Percentiles rank a stretch among this genome's conserved stretches.
These are phyloP conservation scores for Sequoiadendron giganteum DNA, from an alignment of 75 land plant species.

Conservation along the genomic window DNA sequence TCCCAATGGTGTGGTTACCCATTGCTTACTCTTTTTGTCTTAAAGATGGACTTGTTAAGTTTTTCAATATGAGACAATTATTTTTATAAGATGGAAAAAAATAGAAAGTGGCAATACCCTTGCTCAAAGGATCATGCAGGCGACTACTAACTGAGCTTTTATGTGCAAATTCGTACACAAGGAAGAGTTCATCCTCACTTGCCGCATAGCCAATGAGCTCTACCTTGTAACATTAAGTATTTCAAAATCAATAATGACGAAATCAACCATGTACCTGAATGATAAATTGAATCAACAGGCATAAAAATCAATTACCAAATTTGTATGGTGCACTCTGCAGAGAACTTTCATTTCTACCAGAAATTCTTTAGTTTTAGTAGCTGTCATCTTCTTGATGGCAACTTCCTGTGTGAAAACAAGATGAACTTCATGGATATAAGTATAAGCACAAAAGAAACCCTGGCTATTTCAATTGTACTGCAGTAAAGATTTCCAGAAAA, in stretches of 20 bases:
- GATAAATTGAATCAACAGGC: neutral
- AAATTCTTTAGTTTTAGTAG: slow-evolving; percentile 69
- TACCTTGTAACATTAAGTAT: slow-evolving; percentile 48
- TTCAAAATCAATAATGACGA: slow-evolving; percentile 6
- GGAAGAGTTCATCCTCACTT: slow-evolving; percentile 65
- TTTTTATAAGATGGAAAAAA: neutral
- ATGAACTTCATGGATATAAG: neutral
- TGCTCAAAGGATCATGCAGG: slow-evolving; percentile 76
- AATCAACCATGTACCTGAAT: neutral
- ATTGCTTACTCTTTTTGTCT: neutral
- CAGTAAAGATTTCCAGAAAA: neutral
- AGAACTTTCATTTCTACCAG: slow-evolving; percentile 79
- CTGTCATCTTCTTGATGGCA: slow-evolving; percentile 85
- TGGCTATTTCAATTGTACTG: neutral
- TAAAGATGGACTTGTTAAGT: neutral
- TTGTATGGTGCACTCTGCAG: slow-evolving; percentile 78
- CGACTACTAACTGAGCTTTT: slow-evolving; percentile 75
- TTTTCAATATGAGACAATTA: neutral
- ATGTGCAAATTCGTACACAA: slow-evolving; percentile 84
- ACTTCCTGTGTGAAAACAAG: slow-evolving; percentile 56
- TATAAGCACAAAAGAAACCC: neutral
- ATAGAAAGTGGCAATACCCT: slow-evolving; percentile 36
- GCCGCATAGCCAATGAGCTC: slow-evolving; percentile 86
- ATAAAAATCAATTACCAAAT: slow-evolving; percentile 46
- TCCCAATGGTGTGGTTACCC: neutral